phyloP scores from a whole-genome alignment of 495 filamentous ascomycete genomes.

The Aspergillus ostianus region DNA sequence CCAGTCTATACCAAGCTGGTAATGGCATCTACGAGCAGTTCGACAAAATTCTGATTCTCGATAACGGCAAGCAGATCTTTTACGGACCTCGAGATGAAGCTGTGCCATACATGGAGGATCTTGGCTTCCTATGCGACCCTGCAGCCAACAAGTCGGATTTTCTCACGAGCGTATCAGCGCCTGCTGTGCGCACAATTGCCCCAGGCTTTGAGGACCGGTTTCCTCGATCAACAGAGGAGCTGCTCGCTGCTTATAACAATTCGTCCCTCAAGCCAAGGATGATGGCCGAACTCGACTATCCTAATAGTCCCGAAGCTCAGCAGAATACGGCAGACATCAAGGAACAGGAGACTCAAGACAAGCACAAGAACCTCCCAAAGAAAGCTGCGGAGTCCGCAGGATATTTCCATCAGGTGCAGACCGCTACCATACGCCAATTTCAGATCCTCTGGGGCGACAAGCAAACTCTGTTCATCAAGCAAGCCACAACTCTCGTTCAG shows the following conservation, averaged over 20 bases:
- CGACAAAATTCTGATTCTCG: slow-evolving; percentile 67
- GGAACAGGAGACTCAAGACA: too few species aligned
- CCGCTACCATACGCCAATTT: background rate
- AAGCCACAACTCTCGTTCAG: background rate
- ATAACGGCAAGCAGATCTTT: slow-evolving; percentile 47
- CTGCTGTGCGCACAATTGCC: background rate
- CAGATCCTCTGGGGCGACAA: background rate
- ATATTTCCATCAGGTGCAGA: background rate
- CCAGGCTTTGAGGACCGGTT: background rate
- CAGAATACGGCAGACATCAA: too few species aligned
- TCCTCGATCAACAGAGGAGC: too few species aligned
- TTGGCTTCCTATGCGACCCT: background rate
- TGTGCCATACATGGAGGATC: background rate
- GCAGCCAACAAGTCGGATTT: background rate
- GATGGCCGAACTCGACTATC: slow-evolving; percentile 27
- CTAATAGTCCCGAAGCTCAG: too few species aligned
- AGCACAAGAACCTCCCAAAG: too few species aligned
- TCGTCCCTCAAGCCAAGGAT: background rate
- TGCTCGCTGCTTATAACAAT: background rate
- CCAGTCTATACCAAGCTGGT: slow-evolving; percentile 60
- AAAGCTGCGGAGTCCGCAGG: slow-evolving; percentile 16
- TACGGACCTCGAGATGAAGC: background rate
- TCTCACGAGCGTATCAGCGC: background rate
- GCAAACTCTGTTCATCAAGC: background rate
- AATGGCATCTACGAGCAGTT: slow-evolving; percentile 61